Evolutionary conservation across 768 basidiomycete genomes (phyloP).

Genomic region (Mycena epipterygia): DNA sequence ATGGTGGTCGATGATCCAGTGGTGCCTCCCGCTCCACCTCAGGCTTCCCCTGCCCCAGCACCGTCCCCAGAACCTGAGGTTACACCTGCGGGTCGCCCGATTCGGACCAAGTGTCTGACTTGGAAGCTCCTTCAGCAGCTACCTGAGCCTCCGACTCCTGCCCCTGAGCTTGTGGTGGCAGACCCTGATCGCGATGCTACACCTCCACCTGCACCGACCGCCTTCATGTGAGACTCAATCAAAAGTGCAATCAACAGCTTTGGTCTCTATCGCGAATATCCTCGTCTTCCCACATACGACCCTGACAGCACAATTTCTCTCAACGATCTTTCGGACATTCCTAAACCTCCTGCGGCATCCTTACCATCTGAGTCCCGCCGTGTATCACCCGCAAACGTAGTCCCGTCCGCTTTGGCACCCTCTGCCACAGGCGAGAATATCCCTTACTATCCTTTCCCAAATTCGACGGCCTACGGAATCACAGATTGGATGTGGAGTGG

Average conservation of each 20-base stretch:
- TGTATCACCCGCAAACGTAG: no score
- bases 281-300: slow-evolving; percentile 9
- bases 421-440: neutral
- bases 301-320: slow-evolving; percentile 15
- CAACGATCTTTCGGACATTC: slow-evolving; percentile 20
- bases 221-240: slow-evolving; percentile 4
- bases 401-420: neutral
- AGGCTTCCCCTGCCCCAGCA: neutral
- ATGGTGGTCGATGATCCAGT: no score
- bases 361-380: neutral
- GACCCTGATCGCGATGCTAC: neutral
- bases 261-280: slow-evolving; percentile 27
- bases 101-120: slow-evolving; percentile 16
- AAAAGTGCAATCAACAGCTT: slow-evolving; percentile 8
- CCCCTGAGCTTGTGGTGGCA: neutral
- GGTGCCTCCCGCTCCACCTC: no score
- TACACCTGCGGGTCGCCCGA: neutral
- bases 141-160: neutral
- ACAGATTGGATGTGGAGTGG: slow-evolving; percentile 31
- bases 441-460: slow-evolving; percentile 5
- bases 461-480: slow-evolving; percentile 9
- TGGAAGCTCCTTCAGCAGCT: slow-evolving; percentile 26
- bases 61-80: neutral
- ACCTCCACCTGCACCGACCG: neutral
- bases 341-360: neutral